Percentiles rank a stretch among this genome's conserved stretches.
These are phyloP conservation scores for Yamadazyma membranifaciens DNA, from an alignment of 1,139 yeast species.

Conservation along the genomic window DNA sequence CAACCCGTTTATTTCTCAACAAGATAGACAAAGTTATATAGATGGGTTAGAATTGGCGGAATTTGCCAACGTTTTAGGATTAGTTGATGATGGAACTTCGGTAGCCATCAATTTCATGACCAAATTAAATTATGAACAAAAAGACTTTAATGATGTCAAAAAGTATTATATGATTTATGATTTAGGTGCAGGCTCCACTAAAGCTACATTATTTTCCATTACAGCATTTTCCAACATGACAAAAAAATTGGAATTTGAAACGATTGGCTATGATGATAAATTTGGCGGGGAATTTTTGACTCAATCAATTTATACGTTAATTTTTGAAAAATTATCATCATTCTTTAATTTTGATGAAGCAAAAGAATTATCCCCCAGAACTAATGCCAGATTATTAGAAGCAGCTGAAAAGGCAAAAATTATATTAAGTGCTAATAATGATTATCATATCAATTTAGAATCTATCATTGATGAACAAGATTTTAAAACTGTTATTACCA, in stretches of 20 bases:
- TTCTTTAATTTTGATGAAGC: constrained; percentile 36
- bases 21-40: constrained; percentile 66
- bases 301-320: constrained; percentile 55
- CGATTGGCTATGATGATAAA: constrained; percentile 61
- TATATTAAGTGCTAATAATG: constrained; percentile 82
- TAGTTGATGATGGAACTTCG: constrained; percentile 88
- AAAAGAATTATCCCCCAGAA: constrained; percentile 47
- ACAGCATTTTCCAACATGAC: constrained; percentile 43
- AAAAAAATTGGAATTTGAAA: constrained; percentile 59
- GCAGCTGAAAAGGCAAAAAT: constrained; percentile 87
- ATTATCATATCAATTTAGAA: constrained; percentile 72
- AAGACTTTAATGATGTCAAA: constrained; percentile 33
- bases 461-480: constrained; percentile 69
- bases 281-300: constrained; percentile 82
- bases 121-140: constrained; percentile 40
- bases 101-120: constrained; percentile 78
- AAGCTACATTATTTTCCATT: constrained; percentile 77
- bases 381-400: constrained; percentile 68
- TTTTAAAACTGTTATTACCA: constrained; percentile 60
- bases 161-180: constrained; percentile 79
- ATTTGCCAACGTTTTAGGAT: constrained; percentile 54
- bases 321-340: constrained; percentile 56
- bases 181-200: constrained; percentile 90
- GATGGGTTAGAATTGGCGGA: constrained; percentile 78
- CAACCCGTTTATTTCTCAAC: constrained; percentile 67